These are phyloP conservation scores for Leccinellum albellum DNA, from an alignment of 768 basidiomycete species.

Conservation along the genomic window DNA sequence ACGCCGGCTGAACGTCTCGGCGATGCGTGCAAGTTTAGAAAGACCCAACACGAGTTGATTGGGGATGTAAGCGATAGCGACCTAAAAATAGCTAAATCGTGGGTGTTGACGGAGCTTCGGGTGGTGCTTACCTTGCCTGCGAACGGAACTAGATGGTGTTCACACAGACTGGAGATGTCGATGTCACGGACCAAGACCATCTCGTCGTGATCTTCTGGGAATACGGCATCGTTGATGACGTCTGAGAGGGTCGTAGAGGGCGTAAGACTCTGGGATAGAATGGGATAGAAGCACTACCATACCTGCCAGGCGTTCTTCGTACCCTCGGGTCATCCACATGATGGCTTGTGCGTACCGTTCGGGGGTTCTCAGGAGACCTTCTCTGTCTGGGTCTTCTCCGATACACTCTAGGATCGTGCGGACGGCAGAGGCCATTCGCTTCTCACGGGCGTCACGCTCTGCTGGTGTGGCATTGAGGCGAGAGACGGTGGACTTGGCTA, in stretches of 20 bases:
- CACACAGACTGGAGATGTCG: slow-evolving; percentile 94
- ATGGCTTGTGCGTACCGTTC: slow-evolving; percentile 95
- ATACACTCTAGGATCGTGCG: slow-evolving; percentile 94
- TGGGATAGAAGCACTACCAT: slow-evolving; percentile 16
- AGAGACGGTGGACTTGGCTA: slow-evolving; percentile 87
- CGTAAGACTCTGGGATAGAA: slow-evolving; percentile 1
- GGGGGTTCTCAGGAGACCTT: slow-evolving; percentile 88
- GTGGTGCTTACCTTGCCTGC: slow-evolving; percentile 77
- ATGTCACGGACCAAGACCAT: slow-evolving; percentile 99
- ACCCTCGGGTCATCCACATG: slow-evolving; percentile 99
- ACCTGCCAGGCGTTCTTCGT: slow-evolving; percentile 94
- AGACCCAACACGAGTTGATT: slow-evolving; percentile 91
- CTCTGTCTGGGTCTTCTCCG: slow-evolving; percentile 95
- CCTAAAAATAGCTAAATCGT: slow-evolving; percentile 43
- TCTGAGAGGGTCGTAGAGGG: slow-evolving; percentile 46
- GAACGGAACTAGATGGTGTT: slow-evolving; percentile 98
- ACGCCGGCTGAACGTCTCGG: slow-evolving; percentile 93
- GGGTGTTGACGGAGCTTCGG: slow-evolving; percentile 19
- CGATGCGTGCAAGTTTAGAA: slow-evolving; percentile 94
- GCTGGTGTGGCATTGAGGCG: slow-evolving; percentile 77
- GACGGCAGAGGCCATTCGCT: slow-evolving; percentile 78
- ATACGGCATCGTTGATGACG: slow-evolving; percentile 97
- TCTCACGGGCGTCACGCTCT: slow-evolving; percentile 68
- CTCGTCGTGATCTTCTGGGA: slow-evolving; percentile 98
- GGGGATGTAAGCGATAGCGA: slow-evolving; percentile 97